Evolutionary conservation across 140 eudicot genomes (phyloP), one percentile per base, ranked within the genome.

Genomic region (Flaveria floridana): DNA sequence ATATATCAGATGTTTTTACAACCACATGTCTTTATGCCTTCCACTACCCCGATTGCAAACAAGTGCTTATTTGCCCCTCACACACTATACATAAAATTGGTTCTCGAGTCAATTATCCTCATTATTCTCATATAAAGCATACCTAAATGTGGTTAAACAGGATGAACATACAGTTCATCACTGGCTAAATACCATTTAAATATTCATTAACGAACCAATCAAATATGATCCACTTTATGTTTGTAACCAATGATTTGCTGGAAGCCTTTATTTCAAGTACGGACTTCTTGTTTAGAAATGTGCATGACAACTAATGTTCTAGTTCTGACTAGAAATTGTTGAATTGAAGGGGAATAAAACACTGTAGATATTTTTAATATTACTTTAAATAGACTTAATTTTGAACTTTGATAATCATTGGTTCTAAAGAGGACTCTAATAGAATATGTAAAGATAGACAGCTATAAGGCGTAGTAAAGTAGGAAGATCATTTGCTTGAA

Each of bases 271-370:
- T 59, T 23, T 59, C 13, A 4, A 11, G 66, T 25, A 59, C 66
- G 66, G 66, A 59, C 39, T 10, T 59, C 16, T 25, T 59, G 66
- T 59, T 25, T 11, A 2, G 39, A 59, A 37, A 59, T 59, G 23
- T 59, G 66, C 66, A 57, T 57, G 65, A 12, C 39, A 59, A 20
- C 65, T 57, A 57, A 59, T 59, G 66, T 59, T 59, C 66, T n/a
- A 21, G 41, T 11, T 25, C 16, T 25, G 16, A 25, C 16, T 59
- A 23, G 8, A 3, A 23, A 10, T 59, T 21, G 66, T 59, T 59
- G 18, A 23, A 59, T 59, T 25, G 39, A 23, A 59, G 12, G 8
- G 2, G 64, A 57, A 57, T 57, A 57, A 53, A 58, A 58, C 65
- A 58, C 7, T 9, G 18, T 58, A 23, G 37, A 11, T 34, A 39